Conservation (phyloP, 176 grass and related monocot species). For the Oryza brachyantha region DNA sequence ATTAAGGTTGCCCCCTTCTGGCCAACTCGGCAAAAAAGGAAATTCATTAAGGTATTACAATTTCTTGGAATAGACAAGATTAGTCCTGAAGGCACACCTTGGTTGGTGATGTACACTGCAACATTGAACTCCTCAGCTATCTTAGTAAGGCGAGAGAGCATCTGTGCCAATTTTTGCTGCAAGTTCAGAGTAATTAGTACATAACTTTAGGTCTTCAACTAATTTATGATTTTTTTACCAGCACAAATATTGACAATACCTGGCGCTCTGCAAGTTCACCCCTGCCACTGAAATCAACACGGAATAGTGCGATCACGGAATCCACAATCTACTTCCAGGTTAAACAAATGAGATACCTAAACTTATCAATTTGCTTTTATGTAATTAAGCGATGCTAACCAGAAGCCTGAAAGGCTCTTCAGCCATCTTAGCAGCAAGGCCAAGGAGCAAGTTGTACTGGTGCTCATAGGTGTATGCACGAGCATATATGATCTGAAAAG, state of each 20-base stretch:
- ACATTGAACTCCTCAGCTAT: constrained; percentile 96
- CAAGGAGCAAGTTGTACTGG: constrained; percentile 87
- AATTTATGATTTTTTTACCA: not conserved
- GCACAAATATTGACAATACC: constrained; percentile 32
- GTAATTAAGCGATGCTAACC: constrained; percentile 19
- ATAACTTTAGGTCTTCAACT: constrained; percentile 16
- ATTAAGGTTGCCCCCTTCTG: too few species aligned
- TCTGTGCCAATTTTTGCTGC: constrained; percentile 94
- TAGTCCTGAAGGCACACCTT: constrained; percentile 41
- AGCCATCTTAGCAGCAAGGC: constrained; percentile 91
- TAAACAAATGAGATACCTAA: not conserved
- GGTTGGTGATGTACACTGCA: constrained; percentile 96
- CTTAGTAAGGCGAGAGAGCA: constrained; percentile 86
- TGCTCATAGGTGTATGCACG: constrained; percentile 98
- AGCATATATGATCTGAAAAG: constrained; percentile 83
- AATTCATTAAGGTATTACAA: not conserved
- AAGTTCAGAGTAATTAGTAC: constrained; percentile 8
- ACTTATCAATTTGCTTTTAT: not conserved
- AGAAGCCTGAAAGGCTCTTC: constrained; percentile 88
- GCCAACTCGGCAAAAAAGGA: too few species aligned
- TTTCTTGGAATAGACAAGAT: constrained; percentile 9
- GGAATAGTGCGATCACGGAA: constrained; percentile 82
- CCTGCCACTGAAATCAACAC: constrained; percentile 77
- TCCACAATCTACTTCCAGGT: constrained; percentile 67
- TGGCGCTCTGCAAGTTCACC: constrained; percentile 83